Base-by-base conservation (phyloP, 805 yeast genomes). In the Metschnikowia aberdeeniae region DNA sequence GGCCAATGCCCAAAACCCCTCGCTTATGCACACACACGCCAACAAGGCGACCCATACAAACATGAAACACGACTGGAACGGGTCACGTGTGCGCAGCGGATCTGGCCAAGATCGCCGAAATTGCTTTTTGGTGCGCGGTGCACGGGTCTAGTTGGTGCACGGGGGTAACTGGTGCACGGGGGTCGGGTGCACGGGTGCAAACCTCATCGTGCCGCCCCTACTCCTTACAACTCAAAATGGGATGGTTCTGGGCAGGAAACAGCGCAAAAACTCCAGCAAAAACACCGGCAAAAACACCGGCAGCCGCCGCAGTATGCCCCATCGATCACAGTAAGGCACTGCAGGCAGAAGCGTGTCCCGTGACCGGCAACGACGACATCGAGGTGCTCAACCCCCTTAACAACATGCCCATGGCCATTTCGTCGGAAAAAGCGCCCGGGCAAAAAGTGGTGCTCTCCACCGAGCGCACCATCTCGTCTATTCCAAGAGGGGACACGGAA, bases 161-260 rank as follows among this genome's bases (percentile, higher is more conserved):
- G 46, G 46, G 42, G 33, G 34, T 17, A n/a, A n/a, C n/a, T 13
- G 33, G 14, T 13, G 26, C 10, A 10, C 20, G 20, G 27, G 5
- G 28, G 13, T 17, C 19, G 26, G n/a, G 26, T 22, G 26, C 8
- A 3, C 26, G 26, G 24, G 4, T 24, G 20, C 7, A 29, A 26
- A 28, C 34, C 20, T 37, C 34, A 10, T 27, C 26, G n/a, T 11
- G 22, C 28, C 5, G 4, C 11, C 34, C 9, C 20, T 27, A 12
- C 28, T 13, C 3, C 27, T 19, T 13, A 14, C 35, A n/a, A 17
- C 24, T 29, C 40, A 63, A 28, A 7, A 86, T 86, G 96, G 96
- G 96, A 54, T 86, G 93, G 88, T 87, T 89, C 62, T 89, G 96
- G 96, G 84, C 92, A 36, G 80, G 74, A 43, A 13, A 43, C 17